These are phyloP conservation scores for Blastobotrys mokoenaii DNA, from an alignment of 805 yeast genomes.

Conservation along the genomic window DNA sequence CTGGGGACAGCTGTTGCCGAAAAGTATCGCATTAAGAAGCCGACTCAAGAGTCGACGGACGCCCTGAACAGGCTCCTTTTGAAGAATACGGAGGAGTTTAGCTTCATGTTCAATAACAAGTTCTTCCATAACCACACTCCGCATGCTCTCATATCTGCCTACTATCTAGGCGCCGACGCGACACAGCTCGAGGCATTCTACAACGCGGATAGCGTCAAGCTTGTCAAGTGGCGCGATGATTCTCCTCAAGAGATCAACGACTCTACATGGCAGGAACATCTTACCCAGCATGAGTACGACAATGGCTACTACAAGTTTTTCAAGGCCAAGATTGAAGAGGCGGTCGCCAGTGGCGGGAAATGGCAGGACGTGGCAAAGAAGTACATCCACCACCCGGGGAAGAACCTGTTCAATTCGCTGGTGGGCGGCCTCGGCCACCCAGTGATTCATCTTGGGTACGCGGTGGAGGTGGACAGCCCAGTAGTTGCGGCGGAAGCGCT, in stretches of 20 bases:
- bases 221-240: conserved; percentile 31
- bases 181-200: conserved; percentile 22
- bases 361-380: conserved; percentile 26
- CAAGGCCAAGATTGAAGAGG: conserved; percentile 25
- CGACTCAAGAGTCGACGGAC: conserved; percentile 13
- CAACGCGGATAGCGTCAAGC: conserved; percentile 18
- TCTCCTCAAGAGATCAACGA: conserved; percentile 30
- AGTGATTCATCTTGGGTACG: conserved; percentile 29
- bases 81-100: conserved; percentile 25
- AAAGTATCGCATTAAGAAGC: conserved; percentile 4
- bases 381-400: conserved; percentile 15
- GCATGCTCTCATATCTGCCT: conserved; percentile 28
- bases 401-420: conserved; percentile 16
- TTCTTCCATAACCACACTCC: conserved; percentile 25
- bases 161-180: conserved; percentile 29
- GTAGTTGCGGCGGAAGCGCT: conserved; percentile 30
- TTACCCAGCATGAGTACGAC: conserved; percentile 26
- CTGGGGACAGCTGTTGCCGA: conserved; percentile 10
- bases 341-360: conserved; percentile 23
- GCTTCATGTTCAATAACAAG: conserved; percentile 21
- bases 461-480: conserved; percentile 27
- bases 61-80: conserved; percentile 23
- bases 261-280: conserved; percentile 24
- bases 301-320: conserved; percentile 31
- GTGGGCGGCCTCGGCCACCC: conserved; percentile 25